phyloP scores from a whole-genome alignment of 306 rosid genomes.

The Lathyrus aphaca region DNA sequence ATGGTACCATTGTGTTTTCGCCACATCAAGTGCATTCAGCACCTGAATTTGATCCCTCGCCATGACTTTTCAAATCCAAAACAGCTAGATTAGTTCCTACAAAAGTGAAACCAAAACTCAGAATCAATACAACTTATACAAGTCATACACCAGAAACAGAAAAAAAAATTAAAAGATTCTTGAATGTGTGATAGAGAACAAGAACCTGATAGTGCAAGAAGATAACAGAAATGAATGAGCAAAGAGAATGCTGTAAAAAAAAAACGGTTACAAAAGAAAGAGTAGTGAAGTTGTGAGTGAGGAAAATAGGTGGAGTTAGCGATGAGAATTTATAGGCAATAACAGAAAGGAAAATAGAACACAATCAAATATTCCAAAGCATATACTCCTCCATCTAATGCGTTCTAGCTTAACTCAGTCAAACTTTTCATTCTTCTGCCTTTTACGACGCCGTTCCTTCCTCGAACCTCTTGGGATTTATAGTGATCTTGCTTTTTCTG shows the following conservation, averaged over 20 bases:
- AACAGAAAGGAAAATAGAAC: not conserved
- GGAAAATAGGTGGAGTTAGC: not conserved
- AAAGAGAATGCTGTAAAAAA: not conserved
- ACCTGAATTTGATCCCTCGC: slow-evolving; percentile 61
- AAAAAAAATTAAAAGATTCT: too few species aligned
- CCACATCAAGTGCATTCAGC: slow-evolving; percentile 68
- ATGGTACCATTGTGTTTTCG: slow-evolving; percentile 85
- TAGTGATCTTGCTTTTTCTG: not conserved
- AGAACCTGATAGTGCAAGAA: not conserved
- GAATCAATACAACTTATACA: too few species aligned
- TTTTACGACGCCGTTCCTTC: not conserved
- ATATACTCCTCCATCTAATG: not conserved
- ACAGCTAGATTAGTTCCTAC: slow-evolving; percentile 26
- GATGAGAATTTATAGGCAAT: not conserved
- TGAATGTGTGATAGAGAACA: too few species aligned
- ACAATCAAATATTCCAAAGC: not conserved
- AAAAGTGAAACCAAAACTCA: slow-evolving; percentile 29
- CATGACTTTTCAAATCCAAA: slow-evolving; percentile 43
- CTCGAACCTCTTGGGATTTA: not conserved
- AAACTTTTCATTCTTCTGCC: too few species aligned
- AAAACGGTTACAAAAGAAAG: not conserved
- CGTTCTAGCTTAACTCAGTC: not conserved
- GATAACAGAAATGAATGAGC: not conserved
- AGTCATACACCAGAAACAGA: too few species aligned
- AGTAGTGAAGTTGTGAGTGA: not conserved